phyloP scores from a whole-genome alignment of 2,329 filamentous ascomycete genomes.

The Coccinonectria pachysandricola region DNA sequence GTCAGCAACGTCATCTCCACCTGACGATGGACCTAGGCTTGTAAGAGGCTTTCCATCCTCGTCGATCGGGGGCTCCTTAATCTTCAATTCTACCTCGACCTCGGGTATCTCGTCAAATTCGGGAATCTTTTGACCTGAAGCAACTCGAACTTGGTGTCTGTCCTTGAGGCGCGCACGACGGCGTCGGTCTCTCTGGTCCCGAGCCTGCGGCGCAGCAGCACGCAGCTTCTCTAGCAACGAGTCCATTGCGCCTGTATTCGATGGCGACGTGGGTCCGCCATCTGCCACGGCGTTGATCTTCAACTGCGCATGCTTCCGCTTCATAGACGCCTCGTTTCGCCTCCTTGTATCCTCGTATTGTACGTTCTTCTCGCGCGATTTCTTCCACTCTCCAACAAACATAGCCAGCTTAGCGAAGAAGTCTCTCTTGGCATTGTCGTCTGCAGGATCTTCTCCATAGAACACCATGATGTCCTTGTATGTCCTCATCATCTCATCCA shows the following conservation, averaged over 20 bases:
- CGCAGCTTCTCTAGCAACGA: slow-evolving; percentile 88
- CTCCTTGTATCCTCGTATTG: slow-evolving; percentile 69
- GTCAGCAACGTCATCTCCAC: slow-evolving; percentile 68
- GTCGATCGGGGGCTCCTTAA: slow-evolving; percentile 28
- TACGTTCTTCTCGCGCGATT: slow-evolving; percentile 87
- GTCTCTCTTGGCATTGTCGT: slow-evolving; percentile 86
- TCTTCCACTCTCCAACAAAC: slow-evolving; percentile 93
- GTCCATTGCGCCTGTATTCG: slow-evolving; percentile 87
- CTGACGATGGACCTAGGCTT: slow-evolving; percentile 36
- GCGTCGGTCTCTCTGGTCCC: slow-evolving; percentile 81
- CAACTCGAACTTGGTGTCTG: slow-evolving; percentile 77
- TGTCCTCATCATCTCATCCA: slow-evolving; percentile 83
- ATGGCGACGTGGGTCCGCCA: slow-evolving; percentile 52
- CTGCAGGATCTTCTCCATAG: slow-evolving; percentile 85
- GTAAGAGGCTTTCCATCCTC: slow-evolving; percentile 43
- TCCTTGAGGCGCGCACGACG: slow-evolving; percentile 84
- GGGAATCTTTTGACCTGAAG: slow-evolving; percentile 77
- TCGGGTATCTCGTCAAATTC: slow-evolving; percentile 56
- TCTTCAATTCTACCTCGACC: slow-evolving; percentile 31
- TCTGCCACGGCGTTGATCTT: slow-evolving; percentile 44
- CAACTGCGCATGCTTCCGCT: slow-evolving; percentile 70
- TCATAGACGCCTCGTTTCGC: slow-evolving; percentile 85
- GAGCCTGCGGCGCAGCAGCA: slow-evolving; percentile 79
- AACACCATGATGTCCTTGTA: slow-evolving; percentile 96
- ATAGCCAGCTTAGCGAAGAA: slow-evolving; percentile 91